These are phyloP conservation scores for Arxiozyma heterogenica DNA, from an alignment of 1,139 yeast genomes.

Conservation along the genomic window DNA sequence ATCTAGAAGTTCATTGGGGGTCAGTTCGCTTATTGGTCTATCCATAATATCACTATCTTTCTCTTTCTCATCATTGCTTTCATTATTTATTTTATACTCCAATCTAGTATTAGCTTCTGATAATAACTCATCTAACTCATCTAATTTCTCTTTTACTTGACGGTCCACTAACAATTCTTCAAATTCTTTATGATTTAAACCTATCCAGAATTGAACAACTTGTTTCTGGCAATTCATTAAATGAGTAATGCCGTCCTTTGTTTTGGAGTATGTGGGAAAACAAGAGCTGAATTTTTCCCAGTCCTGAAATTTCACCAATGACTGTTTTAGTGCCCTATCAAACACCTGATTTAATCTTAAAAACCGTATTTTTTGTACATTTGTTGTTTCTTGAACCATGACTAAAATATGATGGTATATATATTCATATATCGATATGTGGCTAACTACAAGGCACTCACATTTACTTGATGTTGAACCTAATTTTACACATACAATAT, in stretches of 20 bases:
- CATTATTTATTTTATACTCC: slow-evolving; percentile 11
- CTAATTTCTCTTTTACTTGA: slow-evolving; percentile 45
- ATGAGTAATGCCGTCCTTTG: slow-evolving; percentile 43
- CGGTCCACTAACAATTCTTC: slow-evolving; percentile 58
- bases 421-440: background rate
- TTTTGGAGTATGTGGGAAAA: slow-evolving; percentile 50
- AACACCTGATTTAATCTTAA: slow-evolving; percentile 48
- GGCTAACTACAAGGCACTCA: too few relatives aligned
- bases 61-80: slow-evolving; percentile 31
- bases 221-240: slow-evolving; percentile 54
- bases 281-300: slow-evolving; percentile 55
- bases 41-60: slow-evolving; percentile 4
- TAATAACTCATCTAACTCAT: slow-evolving; percentile 59
- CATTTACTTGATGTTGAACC: background rate
- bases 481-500: background rate
- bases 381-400: slow-evolving; percentile 4
- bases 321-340: slow-evolving; percentile 58
- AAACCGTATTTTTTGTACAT: slow-evolving; percentile 31
- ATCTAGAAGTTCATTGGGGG: slow-evolving; percentile 30
- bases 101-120: slow-evolving; percentile 40
- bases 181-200: slow-evolving; percentile 52
- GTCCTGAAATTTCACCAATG: slow-evolving; percentile 49
- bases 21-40: slow-evolving; percentile 28
- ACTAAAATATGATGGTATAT: background rate
- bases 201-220: slow-evolving; percentile 52